phyloP scores from a whole-genome alignment of 2,329 filamentous ascomycete species.

The Aspergillus pseudoglaucus region DNA sequence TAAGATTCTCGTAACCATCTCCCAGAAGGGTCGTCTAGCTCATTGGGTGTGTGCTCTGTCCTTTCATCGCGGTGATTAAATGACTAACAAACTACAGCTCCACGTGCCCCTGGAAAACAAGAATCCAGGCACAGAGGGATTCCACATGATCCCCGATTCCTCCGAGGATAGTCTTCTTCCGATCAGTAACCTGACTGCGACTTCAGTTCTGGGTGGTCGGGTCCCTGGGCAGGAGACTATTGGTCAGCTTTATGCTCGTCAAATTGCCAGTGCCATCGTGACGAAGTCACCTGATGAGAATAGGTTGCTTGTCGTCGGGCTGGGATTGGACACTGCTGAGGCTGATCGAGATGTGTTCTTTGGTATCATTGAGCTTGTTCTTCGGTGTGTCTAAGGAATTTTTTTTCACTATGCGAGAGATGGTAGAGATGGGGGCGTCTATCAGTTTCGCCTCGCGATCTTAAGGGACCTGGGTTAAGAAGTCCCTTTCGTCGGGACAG shows the following conservation, averaged over 20 bases:
- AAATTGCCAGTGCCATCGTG: slow-evolving; percentile 74
- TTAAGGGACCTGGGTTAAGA: background rate
- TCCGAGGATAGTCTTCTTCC: slow-evolving; percentile 60
- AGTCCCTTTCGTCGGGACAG: too few species aligned
- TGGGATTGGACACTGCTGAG: slow-evolving; percentile 47
- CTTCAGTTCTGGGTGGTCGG: slow-evolving; percentile 78
- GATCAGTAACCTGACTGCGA: slow-evolving; percentile 74
- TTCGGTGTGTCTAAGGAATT: slow-evolving; percentile 32
- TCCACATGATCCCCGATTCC: slow-evolving; percentile 33
- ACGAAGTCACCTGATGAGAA: slow-evolving; percentile 61
- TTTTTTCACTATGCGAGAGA: background rate
- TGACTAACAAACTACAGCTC: slow-evolving; percentile 14
- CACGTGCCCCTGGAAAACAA: slow-evolving; percentile 28
- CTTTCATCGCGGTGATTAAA: background rate
- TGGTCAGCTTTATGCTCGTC: slow-evolving; percentile 81
- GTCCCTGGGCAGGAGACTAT: slow-evolving; percentile 71
- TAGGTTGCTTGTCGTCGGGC: slow-evolving; percentile 52
- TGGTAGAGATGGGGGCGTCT: too few species aligned
- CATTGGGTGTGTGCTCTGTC: slow-evolving; percentile 67
- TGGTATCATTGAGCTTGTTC: slow-evolving; percentile 36
- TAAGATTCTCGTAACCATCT: slow-evolving; percentile 84
- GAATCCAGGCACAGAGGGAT: slow-evolving; percentile 29
- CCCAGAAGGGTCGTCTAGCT: slow-evolving; percentile 74
- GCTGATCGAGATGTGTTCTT: slow-evolving; percentile 38
- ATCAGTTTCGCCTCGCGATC: background rate